phyloP scores from a whole-genome alignment of 2,329 filamentous ascomycete species.

The Tolypocladium inflatum region DNA sequence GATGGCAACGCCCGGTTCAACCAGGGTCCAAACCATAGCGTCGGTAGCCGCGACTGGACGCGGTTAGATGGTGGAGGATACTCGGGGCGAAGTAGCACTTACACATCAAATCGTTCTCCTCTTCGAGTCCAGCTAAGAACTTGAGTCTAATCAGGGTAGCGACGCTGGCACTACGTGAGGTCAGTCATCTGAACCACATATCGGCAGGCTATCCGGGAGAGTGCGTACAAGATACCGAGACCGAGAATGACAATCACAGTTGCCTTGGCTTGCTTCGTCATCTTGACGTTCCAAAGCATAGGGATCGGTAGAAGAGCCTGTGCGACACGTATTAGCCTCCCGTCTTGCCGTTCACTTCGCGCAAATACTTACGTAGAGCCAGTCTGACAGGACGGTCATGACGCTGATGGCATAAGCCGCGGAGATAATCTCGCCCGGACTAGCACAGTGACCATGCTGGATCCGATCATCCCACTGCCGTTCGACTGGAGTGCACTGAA shows the following conservation, averaged over 20 bases:
- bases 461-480: constrained; percentile 46
- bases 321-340: neutral
- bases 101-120: constrained; percentile 39
- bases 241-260: constrained; percentile 40
- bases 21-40: constrained; percentile 46
- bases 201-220: neutral
- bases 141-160: constrained; percentile 43
- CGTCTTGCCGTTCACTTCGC: neutral
- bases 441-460: constrained; percentile 30
- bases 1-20: constrained; percentile 47
- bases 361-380: constrained; percentile 33
- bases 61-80: constrained; percentile 5
- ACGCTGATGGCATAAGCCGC: constrained; percentile 42
- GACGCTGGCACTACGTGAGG: constrained; percentile 34
- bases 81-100: constrained; percentile 11
- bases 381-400: constrained; percentile 44
- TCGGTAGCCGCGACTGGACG: constrained; percentile 35
- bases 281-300: constrained; percentile 45
- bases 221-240: constrained; percentile 37
- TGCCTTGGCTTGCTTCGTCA: constrained; percentile 40
- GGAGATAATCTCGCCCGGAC: constrained; percentile 30
- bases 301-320: constrained; percentile 41
- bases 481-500: constrained; percentile 39
- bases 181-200: constrained; percentile 4
- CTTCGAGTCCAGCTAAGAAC: constrained; percentile 34